Base-by-base conservation (phyloP, 805 yeast genomes). In the Barnettozyma sp. region DNA sequence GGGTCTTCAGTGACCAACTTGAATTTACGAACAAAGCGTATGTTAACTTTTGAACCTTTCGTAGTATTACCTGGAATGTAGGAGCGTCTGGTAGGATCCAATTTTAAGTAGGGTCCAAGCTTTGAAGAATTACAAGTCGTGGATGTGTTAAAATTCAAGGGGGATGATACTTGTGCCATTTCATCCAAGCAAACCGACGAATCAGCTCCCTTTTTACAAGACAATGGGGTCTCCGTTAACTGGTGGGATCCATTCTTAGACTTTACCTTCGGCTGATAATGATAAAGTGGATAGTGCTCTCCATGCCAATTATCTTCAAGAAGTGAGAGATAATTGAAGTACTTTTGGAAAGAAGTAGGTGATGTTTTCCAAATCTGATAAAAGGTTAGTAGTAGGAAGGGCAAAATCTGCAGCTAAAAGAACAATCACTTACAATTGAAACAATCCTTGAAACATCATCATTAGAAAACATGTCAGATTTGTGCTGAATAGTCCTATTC, bases 281-380 rank as follows among this genome's bases (percentile, higher is more conserved):
- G 34, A 22, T 45, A 45, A 7, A 25, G n/a, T 9, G 48, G 46
- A 19, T 30, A 43, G 20, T 43, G 30, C 6, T 34, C 15, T n/a
- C 40, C 41, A 19, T 46, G 48, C 50, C 50, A 46, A 4, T 16
- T 16, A 7, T 40, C 39, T 21, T 46, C 50, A 9, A 41, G 21
- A 10, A 28, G 22, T 3, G 50, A 38, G 4, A 46, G 36, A 26
- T 46, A 46, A 7, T 34, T 23, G 27, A 34, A 43, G 22, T 45
- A 43, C 1, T 10, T 18, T 19, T 41, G 36, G 17, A 46, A 36
- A 2, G 6, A 3, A 4, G 20, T 20, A 15, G 24, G 26, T 4
- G 24, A 15, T 2, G 33, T n/a, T 3, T 26, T 29, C 43, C 44
- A 39, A 7, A 41, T 28, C 41, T 40, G 20, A 5, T 12, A 17